These are phyloP conservation scores for Russula griseocarnosa DNA, from an alignment of 768 basidiomycete genomes.

Conservation along the genomic window DNA sequence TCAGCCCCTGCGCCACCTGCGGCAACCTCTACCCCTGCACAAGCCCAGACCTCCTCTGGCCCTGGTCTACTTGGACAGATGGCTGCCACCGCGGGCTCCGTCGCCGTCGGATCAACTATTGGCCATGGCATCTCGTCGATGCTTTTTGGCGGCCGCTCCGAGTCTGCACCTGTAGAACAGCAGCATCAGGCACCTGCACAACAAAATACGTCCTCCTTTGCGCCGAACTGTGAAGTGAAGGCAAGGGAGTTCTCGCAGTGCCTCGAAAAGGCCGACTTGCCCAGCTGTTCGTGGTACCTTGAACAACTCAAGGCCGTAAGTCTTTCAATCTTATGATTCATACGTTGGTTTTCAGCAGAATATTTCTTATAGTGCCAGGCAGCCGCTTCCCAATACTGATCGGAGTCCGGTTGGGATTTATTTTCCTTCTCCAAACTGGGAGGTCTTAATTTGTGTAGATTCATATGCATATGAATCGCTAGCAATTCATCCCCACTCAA, in stretches of 20 bases:
- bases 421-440: not conserved
- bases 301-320: slow-evolving; percentile 85
- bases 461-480: slow-evolving; percentile 4
- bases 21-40: slow-evolving; percentile 28
- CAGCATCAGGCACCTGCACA: slow-evolving; percentile 47
- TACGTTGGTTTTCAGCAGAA: not conserved
- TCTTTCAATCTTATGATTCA: slow-evolving; percentile 25
- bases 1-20: slow-evolving; percentile 39
- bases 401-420: not conserved
- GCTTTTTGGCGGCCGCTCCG: slow-evolving; percentile 72
- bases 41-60: slow-evolving; percentile 32
- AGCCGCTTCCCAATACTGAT: slow-evolving; percentile 29
- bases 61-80: slow-evolving; percentile 80
- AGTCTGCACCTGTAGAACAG: slow-evolving; percentile 43
- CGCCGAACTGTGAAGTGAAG: slow-evolving; percentile 65
- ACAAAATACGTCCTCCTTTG: slow-evolving; percentile 45
- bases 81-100: slow-evolving; percentile 88
- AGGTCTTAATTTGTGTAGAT: slow-evolving; percentile 1
- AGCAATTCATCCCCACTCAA: slow-evolving; percentile 12
- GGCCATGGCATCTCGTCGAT: slow-evolving; percentile 88
- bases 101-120: slow-evolving; percentile 81
- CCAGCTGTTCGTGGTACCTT: slow-evolving; percentile 80
- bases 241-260: slow-evolving; percentile 88
- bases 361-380: slow-evolving; percentile 23
- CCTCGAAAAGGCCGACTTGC: slow-evolving; percentile 74